A percentile compares a stretch with the other conserved stretches of the same genome.
Evolutionary conservation across 305 asterid genomes (phyloP).

Genomic region (Solanum hybrid): DNA sequence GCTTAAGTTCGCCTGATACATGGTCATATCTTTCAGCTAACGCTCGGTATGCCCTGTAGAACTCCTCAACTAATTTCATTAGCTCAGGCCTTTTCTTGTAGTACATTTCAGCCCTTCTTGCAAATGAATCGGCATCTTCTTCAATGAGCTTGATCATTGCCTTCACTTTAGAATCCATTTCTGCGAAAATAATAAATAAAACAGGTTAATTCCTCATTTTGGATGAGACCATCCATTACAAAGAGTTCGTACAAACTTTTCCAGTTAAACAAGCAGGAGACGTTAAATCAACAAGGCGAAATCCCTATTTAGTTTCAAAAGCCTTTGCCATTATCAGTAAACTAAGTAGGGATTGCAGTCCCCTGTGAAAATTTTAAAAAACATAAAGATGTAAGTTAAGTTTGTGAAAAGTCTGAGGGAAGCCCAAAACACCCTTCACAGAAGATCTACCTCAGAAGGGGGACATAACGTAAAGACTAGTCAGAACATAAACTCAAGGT

Average conservation of each 20-base stretch:
- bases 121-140: conserved; percentile 96
- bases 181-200: conserved; percentile 28
- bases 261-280: not conserved
- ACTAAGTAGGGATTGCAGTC: not conserved
- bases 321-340: not conserved
- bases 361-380: not conserved
- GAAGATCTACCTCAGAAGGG: not conserved
- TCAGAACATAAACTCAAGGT: not conserved
- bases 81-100: conserved; percentile 98
- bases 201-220: conserved; percentile 47
- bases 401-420: not conserved
- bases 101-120: conserved; percentile 99
- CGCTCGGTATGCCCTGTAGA: conserved; percentile 91
- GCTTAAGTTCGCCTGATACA: conserved; percentile 79
- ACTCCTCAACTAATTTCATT: conserved; percentile 91
- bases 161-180: conserved; percentile 89
- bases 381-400: not conserved
- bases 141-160: conserved; percentile 93
- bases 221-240: not conserved
- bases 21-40: conserved; percentile 95
- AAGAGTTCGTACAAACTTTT: not conserved
- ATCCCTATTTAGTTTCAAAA: not conserved
- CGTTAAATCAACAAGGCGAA: not conserved
- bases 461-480: not conserved
- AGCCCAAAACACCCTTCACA: not conserved